A percentile compares a stretch with the other conserved stretches of the same genome.
Conservation (phyloP, 352 stramenopile genomes). For the Pythium sp. region DNA sequence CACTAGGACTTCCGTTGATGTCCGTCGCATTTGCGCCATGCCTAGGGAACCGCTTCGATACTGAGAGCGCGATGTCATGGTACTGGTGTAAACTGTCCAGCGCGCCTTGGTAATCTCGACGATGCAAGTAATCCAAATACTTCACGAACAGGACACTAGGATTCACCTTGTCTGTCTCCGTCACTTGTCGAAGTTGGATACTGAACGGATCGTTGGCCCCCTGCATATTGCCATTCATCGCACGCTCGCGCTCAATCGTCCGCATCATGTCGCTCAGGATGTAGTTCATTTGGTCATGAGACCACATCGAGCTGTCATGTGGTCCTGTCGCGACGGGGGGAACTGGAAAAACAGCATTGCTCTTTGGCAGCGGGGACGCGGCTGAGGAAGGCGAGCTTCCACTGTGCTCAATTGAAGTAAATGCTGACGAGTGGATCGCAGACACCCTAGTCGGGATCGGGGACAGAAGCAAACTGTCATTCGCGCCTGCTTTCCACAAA, state of each 20-base stretch:
- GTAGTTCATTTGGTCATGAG: slow-evolving; percentile 60
- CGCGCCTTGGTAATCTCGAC: slow-evolving; percentile 82
- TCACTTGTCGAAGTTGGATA: not conserved
- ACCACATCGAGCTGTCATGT: slow-evolving; percentile 36
- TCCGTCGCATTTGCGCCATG: not conserved
- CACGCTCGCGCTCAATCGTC: slow-evolving; percentile 18
- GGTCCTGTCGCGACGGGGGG: slow-evolving; percentile 16
- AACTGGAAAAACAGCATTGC: not conserved
- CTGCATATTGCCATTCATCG: slow-evolving; percentile 6
- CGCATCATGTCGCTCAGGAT: slow-evolving; percentile 48
- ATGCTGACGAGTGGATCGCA: not conserved
- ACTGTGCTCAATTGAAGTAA: slow-evolving; percentile 3
- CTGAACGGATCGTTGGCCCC: slow-evolving; percentile 7
- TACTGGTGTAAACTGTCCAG: slow-evolving; percentile 92
- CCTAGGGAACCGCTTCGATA: slow-evolving; percentile 10
- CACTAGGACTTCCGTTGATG: not conserved
- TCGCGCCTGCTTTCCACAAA: slow-evolving; percentile 27
- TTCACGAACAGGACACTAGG: slow-evolving; percentile 76
- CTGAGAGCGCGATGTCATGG: slow-evolving; percentile 88
- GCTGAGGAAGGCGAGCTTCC: not conserved
- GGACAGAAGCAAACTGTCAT: slow-evolving; percentile 34
- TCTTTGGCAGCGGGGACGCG: not conserved
- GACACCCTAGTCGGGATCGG: slow-evolving; percentile 23
- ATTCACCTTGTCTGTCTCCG: slow-evolving; percentile 22
- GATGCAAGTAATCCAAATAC: slow-evolving; percentile 83